These are phyloP conservation scores for Penicillium thymicola DNA, from an alignment of 2,329 filamentous ascomycete genomes.

Conservation along the genomic window DNA sequence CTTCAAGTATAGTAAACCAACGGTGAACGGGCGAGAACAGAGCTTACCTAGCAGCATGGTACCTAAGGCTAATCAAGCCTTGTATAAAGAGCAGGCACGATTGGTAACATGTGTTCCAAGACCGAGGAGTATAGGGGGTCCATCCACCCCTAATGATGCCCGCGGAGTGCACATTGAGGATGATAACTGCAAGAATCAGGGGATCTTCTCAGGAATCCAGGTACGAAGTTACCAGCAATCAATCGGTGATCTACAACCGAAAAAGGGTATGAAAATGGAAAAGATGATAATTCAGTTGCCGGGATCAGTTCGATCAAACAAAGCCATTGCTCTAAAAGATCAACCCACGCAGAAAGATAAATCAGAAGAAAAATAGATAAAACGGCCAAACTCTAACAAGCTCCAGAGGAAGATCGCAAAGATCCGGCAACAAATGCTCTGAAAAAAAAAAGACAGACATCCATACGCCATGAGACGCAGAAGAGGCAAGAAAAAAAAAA, in stretches of 20 bases:
- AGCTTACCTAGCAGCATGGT: slow-evolving; percentile 1
- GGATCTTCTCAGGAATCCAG: not conserved
- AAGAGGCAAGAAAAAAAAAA: slow-evolving; percentile 6
- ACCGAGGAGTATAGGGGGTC: too few species aligned
- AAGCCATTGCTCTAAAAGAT: slow-evolving; percentile 1
- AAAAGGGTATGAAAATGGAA: not conserved
- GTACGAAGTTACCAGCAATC: not conserved
- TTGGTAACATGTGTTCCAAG: not conserved
- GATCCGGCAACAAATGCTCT: slow-evolving; percentile 2
- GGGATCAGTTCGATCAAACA: not conserved
- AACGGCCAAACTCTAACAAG: slow-evolving; percentile 6
- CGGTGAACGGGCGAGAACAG: not conserved
- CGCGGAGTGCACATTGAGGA: not conserved
- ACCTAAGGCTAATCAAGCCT: slow-evolving; percentile 6
- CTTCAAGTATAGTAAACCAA: not conserved
- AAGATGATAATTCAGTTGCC: slow-evolving; percentile 3
- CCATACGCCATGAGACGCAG: slow-evolving; percentile 10
- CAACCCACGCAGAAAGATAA: not conserved
- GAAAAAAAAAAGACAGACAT: slow-evolving; percentile 13
- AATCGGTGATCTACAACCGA: not conserved
- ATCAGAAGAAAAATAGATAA: slow-evolving; percentile 11
- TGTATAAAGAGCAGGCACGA: not conserved
- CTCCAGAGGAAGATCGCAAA: slow-evolving; percentile 9
- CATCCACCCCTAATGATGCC: not conserved
- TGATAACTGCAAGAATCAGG: too few species aligned